Evolutionary conservation across 768 basidiomycete genomes (phyloP).

Genomic region (Hygrophorus pudorinus): DNA sequence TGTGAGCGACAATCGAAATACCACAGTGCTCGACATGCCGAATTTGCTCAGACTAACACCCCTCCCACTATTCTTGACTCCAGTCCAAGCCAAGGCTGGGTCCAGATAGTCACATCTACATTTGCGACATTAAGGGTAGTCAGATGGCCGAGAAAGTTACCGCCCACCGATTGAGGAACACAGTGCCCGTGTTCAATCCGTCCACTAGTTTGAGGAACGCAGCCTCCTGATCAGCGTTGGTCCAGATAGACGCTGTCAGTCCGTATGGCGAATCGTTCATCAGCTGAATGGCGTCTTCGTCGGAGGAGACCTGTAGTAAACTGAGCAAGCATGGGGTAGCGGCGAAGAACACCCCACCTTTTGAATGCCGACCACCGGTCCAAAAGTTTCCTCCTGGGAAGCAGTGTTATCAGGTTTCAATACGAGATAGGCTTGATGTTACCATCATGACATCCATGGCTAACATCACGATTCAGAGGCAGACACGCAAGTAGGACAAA

Average conservation of each 20-base stretch:
- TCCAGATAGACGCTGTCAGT: constrained; percentile 93
- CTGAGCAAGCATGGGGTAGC: background rate
- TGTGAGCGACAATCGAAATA: background rate
- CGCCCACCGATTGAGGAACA: constrained; percentile 75
- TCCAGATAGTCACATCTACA: constrained; percentile 89
- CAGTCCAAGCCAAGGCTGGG: constrained; percentile 90
- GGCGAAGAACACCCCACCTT: constrained; percentile 44
- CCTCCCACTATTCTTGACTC: constrained; percentile 87
- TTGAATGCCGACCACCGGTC: constrained; percentile 88
- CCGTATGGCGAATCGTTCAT: constrained; percentile 99
- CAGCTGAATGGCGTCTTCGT: constrained; percentile 78
- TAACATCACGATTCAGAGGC: constrained; percentile 16
- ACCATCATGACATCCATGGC: constrained; percentile 94
- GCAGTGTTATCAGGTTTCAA: background rate
- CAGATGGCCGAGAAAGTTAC: background rate
- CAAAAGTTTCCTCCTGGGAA: constrained; percentile 77
- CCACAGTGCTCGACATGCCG: constrained; percentile 37
- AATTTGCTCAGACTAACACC: constrained; percentile 87
- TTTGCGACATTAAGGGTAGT: constrained; percentile 22
- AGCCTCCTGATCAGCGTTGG: constrained; percentile 49
- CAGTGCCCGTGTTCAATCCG: constrained; percentile 80
- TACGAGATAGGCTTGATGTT: constrained; percentile 5
- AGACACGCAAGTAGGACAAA: constrained; percentile 3
- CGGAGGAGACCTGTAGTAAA: constrained; percentile 52
- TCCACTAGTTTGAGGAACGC: constrained; percentile 63